Conservation (phyloP, 2,329 filamentous ascomycete genomes). For the Exophiala phaeomuriformis region DNA sequence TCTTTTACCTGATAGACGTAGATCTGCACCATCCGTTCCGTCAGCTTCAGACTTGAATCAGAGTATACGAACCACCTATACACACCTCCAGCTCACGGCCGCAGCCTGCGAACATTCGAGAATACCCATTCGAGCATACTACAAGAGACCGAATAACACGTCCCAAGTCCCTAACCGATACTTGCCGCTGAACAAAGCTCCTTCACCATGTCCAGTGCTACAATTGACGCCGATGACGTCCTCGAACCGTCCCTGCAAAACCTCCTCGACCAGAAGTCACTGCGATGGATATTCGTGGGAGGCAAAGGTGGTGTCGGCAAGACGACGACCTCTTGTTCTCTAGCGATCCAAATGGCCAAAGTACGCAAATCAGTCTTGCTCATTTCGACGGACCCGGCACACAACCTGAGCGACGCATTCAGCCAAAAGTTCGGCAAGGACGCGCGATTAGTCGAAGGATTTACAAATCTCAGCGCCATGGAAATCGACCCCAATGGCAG, state of each 20-base stretch:
- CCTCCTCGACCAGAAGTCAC: constrained; percentile 86
- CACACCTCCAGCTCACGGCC: background rate
- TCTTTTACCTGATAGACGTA: no score
- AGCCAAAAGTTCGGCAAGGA: constrained; percentile 99
- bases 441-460: constrained; percentile 83
- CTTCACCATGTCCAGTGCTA: constrained; percentile 32
- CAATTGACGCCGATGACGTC: constrained; percentile 54
- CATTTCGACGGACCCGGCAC: constrained; percentile 95
- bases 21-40: background rate
- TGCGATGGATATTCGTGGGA: constrained; percentile 98
- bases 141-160: background rate
- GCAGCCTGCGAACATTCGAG: background rate
- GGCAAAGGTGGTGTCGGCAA: constrained; percentile 98
- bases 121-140: background rate
- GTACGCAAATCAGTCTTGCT: constrained; percentile 92
- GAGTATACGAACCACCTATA: background rate
- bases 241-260: constrained; percentile 91
- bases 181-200: background rate
- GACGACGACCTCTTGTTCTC: constrained; percentile 97
- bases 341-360: constrained; percentile 94
- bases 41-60: background rate
- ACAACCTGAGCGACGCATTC: constrained; percentile 97
- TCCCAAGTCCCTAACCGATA: background rate
- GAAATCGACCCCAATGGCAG: constrained; percentile 98
- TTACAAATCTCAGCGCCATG: constrained; percentile 92